phyloP scores from a whole-genome alignment of 2,329 filamentous ascomycete species.

The Lecanoromycetidae sp. region DNA sequence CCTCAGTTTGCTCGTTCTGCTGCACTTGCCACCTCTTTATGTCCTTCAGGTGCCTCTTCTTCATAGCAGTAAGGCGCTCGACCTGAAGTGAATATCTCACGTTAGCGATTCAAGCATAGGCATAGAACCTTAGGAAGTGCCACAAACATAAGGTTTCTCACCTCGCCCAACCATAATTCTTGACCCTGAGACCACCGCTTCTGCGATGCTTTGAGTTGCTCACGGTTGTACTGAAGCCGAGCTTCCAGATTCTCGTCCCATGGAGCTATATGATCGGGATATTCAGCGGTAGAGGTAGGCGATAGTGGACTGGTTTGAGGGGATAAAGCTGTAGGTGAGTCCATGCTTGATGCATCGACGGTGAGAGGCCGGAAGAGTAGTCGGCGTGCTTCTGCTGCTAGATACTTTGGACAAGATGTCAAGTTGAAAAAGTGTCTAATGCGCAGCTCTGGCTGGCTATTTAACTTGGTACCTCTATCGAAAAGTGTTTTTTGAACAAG shows the following conservation, averaged over 20 bases:
- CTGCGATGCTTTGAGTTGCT: constrained; percentile 15
- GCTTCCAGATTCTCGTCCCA: constrained; percentile 16
- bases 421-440: too few species aligned
- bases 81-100: background rate
- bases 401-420: too few species aligned
- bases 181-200: constrained; percentile 17
- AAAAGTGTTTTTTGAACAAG: too few species aligned
- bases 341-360: too few species aligned
- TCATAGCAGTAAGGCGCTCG: constrained; percentile 4
- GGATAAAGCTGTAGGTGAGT: too few species aligned
- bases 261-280: background rate
- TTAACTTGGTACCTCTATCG: too few species aligned
- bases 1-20: background rate
- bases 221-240: constrained; percentile 13
- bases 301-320: too few species aligned
- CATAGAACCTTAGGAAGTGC: background rate
- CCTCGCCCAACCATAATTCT: constrained; percentile 19
- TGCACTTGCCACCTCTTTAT: too few species aligned
- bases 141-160: background rate
- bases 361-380: too few species aligned
- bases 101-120: background rate
- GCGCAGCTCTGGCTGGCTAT: too few species aligned
- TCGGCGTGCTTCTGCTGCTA: too few species aligned
- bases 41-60: constrained; percentile 3
- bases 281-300: background rate